Evolutionary conservation across 1,284 basidiomycete species (phyloP).

Genomic region (Trametes pubescens): DNA sequence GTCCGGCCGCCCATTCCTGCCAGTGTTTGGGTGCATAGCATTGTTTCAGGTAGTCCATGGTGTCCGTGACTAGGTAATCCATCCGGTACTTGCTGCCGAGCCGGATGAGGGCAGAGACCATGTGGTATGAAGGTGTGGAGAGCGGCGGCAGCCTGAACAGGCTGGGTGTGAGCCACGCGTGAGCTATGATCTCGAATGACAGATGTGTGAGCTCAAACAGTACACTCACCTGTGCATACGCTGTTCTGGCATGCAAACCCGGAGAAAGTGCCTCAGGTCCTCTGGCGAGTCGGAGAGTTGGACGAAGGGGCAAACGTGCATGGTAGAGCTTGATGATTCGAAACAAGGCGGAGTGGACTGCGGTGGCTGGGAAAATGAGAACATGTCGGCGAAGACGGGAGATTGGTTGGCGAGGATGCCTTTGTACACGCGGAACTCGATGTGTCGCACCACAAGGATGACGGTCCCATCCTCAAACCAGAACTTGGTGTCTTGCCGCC

Average conservation of each 20-base stretch:
- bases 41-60: not conserved
- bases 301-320: not conserved
- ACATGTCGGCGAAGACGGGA: conserved; percentile 36
- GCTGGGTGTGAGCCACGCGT: not conserved
- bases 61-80: not conserved
- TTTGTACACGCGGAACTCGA: conserved; percentile 34
- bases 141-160: too few relatives aligned
- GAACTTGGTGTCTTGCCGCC: not conserved
- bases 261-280: conserved; percentile 12
- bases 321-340: not conserved
- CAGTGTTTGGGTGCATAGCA: not conserved
- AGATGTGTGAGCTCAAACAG: not conserved
- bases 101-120: not conserved
- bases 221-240: not conserved
- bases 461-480: conserved; percentile 23
- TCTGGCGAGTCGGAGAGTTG: conserved; percentile 6
- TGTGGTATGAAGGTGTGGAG: not conserved
- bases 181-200: not conserved
- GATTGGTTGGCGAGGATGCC: conserved; percentile 34
- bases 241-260: not conserved
- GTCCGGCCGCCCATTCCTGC: not conserved
- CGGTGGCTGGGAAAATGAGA: conserved; percentile 5
- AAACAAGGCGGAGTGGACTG: not conserved
- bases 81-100: not conserved
- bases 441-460: not conserved